A percentile compares a stretch with the other conserved stretches of the same genome.
Conservation (phyloP, 2,329 filamentous ascomycete genomes). For the Fusarium napiforme region DNA sequence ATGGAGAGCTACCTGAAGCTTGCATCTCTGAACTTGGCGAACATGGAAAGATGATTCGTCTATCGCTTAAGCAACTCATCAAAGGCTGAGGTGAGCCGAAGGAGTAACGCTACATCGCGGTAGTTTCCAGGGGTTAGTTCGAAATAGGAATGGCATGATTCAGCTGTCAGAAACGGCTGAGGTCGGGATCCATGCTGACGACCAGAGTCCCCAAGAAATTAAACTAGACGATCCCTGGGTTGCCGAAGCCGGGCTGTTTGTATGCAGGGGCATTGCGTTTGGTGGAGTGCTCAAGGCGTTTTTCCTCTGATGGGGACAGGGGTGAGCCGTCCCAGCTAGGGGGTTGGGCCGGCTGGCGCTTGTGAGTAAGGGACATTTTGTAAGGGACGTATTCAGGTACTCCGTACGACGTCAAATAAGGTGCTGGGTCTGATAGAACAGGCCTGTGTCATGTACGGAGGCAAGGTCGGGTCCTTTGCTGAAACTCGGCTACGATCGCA, state of each 20-base stretch:
- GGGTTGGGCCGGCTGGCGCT: conserved; percentile 4
- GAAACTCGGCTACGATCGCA: neutral
- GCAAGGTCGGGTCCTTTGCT: neutral
- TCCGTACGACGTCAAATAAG: neutral
- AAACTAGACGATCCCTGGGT: conserved; percentile 11
- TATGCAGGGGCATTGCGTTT: conserved; percentile 28
- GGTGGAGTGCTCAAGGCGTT: conserved; percentile 35
- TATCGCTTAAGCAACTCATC: neutral
- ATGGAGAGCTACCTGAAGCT: conserved; percentile 6
- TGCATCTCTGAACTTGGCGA: neutral
- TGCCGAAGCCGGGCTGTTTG: conserved; percentile 6
- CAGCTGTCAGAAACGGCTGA: conserved; percentile 23
- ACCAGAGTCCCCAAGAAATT: conserved; percentile 20
- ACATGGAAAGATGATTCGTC: conserved; percentile 14
- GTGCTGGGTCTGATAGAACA: neutral
- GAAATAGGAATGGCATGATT: neutral
- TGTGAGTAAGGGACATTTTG: conserved; percentile 1
- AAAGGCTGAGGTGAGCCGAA: conserved; percentile 27
- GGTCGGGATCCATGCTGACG: conserved; percentile 11
- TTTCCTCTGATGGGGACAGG: neutral
- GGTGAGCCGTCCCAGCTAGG: neutral
- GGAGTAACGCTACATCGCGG: neutral
- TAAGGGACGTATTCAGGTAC: neutral
- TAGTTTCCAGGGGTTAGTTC: neutral
- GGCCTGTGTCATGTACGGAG: neutral